These are phyloP conservation scores for Saturnispora mendoncae DNA, from an alignment of 805 yeast genomes.

Conservation along the genomic window DNA sequence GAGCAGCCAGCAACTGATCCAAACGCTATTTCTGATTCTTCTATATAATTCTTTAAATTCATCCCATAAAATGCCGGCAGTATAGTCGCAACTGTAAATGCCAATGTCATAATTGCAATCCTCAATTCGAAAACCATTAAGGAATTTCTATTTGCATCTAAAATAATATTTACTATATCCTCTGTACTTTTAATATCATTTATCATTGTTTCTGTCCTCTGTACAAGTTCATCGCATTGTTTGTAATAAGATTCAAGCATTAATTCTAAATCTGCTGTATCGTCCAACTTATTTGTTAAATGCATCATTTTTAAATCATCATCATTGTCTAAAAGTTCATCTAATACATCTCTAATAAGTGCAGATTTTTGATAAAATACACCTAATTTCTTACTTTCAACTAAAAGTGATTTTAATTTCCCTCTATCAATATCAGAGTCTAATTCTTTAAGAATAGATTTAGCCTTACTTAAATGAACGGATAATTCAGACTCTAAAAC, in stretches of 20 bases:
- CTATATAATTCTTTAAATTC: slow-evolving; percentile 73
- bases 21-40: slow-evolving; percentile 59
- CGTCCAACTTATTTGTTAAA: slow-evolving; percentile 37
- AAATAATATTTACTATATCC: slow-evolving; percentile 82
- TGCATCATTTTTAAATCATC: slow-evolving; percentile 80
- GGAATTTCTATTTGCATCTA: slow-evolving; percentile 87
- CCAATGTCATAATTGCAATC: slow-evolving; percentile 74
- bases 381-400: slow-evolving; percentile 61
- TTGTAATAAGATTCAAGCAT: slow-evolving; percentile 80
- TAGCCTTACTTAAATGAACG: slow-evolving; percentile 48
- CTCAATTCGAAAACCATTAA: slow-evolving; percentile 80
- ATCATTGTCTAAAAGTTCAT: slow-evolving; percentile 77
- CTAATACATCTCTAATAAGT: slow-evolving; percentile 72
- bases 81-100: slow-evolving; percentile 76
- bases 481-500: slow-evolving; percentile 69
- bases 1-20: slow-evolving; percentile 46
- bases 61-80: slow-evolving; percentile 86
- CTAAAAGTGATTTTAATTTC: slow-evolving; percentile 61
- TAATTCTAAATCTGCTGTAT: slow-evolving; percentile 71
- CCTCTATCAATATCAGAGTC: slow-evolving; percentile 77
- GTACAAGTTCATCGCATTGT: slow-evolving; percentile 89
- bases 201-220: slow-evolving; percentile 74
- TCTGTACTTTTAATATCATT: slow-evolving; percentile 85
- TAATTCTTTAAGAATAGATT: slow-evolving; percentile 54
- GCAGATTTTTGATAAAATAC: slow-evolving; percentile 67